Percentiles rank a stretch among this genome's conserved stretches.
phyloP scores from a whole-genome alignment of 805 yeast genomes.

The Candida nanaspora region DNA sequence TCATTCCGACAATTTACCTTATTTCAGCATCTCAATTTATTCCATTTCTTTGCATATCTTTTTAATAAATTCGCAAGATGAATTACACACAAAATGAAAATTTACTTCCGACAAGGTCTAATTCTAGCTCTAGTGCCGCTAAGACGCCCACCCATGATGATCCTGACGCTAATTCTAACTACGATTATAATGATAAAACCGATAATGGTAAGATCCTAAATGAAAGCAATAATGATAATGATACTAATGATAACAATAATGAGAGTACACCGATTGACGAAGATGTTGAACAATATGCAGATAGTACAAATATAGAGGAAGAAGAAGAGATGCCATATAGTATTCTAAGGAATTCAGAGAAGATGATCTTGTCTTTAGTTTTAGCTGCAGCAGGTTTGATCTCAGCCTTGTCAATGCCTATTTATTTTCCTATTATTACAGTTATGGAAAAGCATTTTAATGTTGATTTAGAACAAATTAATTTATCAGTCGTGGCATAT shows the following conservation, averaged over 20 bases:
- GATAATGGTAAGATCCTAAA: no score
- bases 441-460: conserved; percentile 46
- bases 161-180: background rate
- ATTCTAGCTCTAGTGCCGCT: background rate
- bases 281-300: no score
- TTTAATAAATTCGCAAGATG: no score
- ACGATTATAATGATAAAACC: background rate
- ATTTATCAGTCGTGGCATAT: conserved; percentile 71
- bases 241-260: background rate
- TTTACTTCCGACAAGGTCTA: no score
- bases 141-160: background rate
- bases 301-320: background rate
- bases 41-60: no score
- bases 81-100: no score
- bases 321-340: conserved; percentile 29
- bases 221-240: background rate
- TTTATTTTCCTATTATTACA: conserved; percentile 73
- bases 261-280: no score
- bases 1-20: no score
- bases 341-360: conserved; percentile 35
- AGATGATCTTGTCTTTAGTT: conserved; percentile 29
- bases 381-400: conserved; percentile 48
- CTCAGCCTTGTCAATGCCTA: conserved; percentile 69
- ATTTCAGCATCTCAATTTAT: no score
- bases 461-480: conserved; percentile 50